Conservation (phyloP, 768 basidiomycete genomes). For the Gelatoporia subvermispora region DNA sequence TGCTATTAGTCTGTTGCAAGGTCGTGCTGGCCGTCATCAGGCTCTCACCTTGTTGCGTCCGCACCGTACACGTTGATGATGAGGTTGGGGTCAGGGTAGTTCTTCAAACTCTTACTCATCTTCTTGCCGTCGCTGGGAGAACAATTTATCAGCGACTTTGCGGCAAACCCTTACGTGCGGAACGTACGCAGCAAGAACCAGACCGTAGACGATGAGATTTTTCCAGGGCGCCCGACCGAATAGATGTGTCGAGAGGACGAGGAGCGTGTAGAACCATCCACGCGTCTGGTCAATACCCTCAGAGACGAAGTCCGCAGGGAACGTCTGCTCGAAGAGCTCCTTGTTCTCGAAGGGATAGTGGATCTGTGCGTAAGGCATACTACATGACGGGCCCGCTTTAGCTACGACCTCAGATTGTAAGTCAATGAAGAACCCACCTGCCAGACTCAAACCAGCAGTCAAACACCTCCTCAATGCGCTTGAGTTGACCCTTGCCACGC, state of each 20-base stretch:
- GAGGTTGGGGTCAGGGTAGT: slow-evolving; percentile 93
- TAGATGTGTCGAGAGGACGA: slow-evolving; percentile 93
- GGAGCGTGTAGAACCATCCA: slow-evolving; percentile 98
- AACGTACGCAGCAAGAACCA: slow-evolving; percentile 88
- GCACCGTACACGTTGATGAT: slow-evolving; percentile 91
- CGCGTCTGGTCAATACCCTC: slow-evolving; percentile 99
- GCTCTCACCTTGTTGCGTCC: slow-evolving; percentile 80
- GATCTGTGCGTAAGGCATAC: slow-evolving; percentile 97
- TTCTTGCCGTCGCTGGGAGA: slow-evolving; percentile 86
- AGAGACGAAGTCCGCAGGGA: slow-evolving; percentile 95
- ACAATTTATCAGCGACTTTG: neutral
- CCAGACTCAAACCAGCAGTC: slow-evolving; percentile 99
- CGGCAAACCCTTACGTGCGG: neutral
- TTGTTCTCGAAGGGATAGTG: slow-evolving; percentile 99
- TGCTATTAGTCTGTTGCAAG: neutral
- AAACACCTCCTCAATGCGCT: slow-evolving; percentile 95
- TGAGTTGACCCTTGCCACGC: slow-evolving; percentile 79
- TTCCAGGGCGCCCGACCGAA: slow-evolving; percentile 96
- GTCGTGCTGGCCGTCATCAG: neutral
- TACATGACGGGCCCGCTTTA: slow-evolving; percentile 25
- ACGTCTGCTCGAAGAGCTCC: slow-evolving; percentile 75
- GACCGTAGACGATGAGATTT: slow-evolving; percentile 93
- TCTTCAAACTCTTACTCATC: slow-evolving; percentile 97
- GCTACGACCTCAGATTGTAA: neutral
- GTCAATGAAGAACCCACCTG: slow-evolving; percentile 53